Evolutionary conservation across 441 rosid genomes (phyloP), one percentile per base, ranked within the genome.

Genomic region (Brassica balearica): DNA sequence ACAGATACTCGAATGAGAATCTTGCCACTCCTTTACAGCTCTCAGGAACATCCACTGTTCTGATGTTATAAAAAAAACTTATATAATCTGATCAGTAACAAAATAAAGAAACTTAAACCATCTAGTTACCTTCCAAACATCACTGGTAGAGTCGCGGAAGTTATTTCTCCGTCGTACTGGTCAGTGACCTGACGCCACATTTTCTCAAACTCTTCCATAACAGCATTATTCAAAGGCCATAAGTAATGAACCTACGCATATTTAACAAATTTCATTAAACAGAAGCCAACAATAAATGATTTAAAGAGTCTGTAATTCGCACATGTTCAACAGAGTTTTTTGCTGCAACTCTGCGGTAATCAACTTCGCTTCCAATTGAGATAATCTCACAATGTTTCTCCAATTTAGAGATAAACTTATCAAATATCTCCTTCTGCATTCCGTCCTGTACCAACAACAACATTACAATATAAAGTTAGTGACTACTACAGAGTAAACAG

Each of bases 101-200:
- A 68, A 63, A 14, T 20, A 22, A 6, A 32, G 7, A 32, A 32
- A 6, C 0, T 25, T 3, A 25, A 25, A 25, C 19, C 19, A 19
- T 27, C 22, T 80, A 70, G 19, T 85, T 65, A 92, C 98, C 98
- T 95, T 71, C 98, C 98, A 82, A 95, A 92, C 97, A 95, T 92
- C 72, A 95, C 95, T 14, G 91, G 89, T 56, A 94, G 82, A 14
- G 90, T 87, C 6, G 60, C 73, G 9, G 91, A 88, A 60, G 83
- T 87, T 80, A 94, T 84, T 80, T 86, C 79, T 76, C 89, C 90
- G 10, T 90, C 91, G 51, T 80, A 79, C 75, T 86, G 84, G 51
- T 72, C 81, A 55, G 91, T 92, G 76, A 89, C 84, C 74, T 86
- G 91, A 71, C 53, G 70, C 97, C 98, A 94, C 77, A 77, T 80